phyloP scores from a whole-genome alignment of 2,329 filamentous ascomycete genomes.

The Zymoseptoria ardabiliae region DNA sequence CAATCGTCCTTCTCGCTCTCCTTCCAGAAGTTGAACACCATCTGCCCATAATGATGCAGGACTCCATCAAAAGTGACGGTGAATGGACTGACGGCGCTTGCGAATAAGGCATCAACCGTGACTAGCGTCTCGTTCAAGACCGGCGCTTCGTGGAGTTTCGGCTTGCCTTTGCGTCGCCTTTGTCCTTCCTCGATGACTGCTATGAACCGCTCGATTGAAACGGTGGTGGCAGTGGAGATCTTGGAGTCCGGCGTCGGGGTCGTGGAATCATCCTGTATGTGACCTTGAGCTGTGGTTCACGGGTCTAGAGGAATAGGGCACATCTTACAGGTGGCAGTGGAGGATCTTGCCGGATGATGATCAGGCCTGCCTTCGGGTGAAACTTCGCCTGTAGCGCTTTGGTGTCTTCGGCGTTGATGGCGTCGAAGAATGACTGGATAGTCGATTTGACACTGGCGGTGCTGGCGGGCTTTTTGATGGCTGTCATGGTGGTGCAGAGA shows the following conservation, averaged over 20 bases:
- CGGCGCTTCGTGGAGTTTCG: slow-evolving; percentile 10
- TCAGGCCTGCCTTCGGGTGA: slow-evolving; percentile 67
- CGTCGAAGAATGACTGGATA: slow-evolving; percentile 18
- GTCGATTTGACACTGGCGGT: slow-evolving; percentile 11
- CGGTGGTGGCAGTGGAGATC: not conserved
- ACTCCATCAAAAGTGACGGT: slow-evolving; percentile 16
- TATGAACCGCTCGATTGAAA: slow-evolving; percentile 14
- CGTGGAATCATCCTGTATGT: not conserved
- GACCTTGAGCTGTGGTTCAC: not conserved
- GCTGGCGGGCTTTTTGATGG: slow-evolving; percentile 4
- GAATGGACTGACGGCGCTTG: slow-evolving; percentile 14
- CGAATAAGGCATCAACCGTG: slow-evolving; percentile 13
- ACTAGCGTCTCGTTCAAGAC: slow-evolving; percentile 13
- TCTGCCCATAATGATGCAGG: slow-evolving; percentile 17
- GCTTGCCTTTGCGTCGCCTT: slow-evolving; percentile 8
- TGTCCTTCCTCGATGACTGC: slow-evolving; percentile 11
- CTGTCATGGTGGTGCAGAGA: slow-evolving; percentile 14
- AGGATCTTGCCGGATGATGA: slow-evolving; percentile 16
- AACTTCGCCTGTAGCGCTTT: slow-evolving; percentile 60
- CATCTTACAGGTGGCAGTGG: slow-evolving; percentile 1
- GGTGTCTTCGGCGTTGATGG: slow-evolving; percentile 16
- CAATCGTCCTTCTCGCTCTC: slow-evolving; percentile 3
- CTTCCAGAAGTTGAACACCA: slow-evolving; percentile 13
- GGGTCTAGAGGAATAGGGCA: not conserved
- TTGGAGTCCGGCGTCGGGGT: not conserved